These are phyloP conservation scores for Ustilago cynodontis DNA, from an alignment of 1,284 basidiomycete species.

Conservation along the genomic window DNA sequence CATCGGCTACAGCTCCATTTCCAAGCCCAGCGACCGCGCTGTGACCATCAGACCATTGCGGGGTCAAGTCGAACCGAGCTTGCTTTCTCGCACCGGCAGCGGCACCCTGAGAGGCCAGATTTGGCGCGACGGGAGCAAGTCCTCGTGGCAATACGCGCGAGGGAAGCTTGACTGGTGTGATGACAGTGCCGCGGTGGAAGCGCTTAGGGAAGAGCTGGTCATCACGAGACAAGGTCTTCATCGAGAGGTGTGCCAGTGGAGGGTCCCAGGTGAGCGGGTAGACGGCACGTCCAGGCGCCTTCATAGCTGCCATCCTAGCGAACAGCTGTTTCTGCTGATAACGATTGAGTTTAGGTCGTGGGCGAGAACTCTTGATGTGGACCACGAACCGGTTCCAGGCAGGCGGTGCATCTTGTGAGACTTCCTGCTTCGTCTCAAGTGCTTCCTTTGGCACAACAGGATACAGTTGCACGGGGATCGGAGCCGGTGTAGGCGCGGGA, in stretches of 20 bases:
- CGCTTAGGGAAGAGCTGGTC: constrained; percentile 63
- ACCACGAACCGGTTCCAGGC: constrained; percentile 62
- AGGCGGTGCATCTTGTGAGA: constrained; percentile 48
- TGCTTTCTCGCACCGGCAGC: constrained; percentile 33
- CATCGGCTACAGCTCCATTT: constrained; percentile 7
- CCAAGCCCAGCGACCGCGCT: constrained; percentile 1
- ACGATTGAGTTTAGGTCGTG: constrained; percentile 36
- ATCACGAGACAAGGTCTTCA: constrained; percentile 59
- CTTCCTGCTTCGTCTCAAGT: constrained; percentile 47
- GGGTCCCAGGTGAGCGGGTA: constrained; percentile 62
- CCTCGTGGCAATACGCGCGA: constrained; percentile 38
- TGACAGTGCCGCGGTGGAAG: constrained; percentile 56
- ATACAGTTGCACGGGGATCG: constrained; percentile 23
- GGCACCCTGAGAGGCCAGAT: constrained; percentile 6
- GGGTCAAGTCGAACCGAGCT: constrained; percentile 50
- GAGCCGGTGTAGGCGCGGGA: constrained; percentile 15
- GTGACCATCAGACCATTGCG: constrained; percentile 35
- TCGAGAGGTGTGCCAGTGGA: constrained; percentile 48
- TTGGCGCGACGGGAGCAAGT: constrained; percentile 28
- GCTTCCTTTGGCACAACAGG: constrained; percentile 45
- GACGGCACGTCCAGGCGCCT: constrained; percentile 35
- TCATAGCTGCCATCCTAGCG: constrained; percentile 41
- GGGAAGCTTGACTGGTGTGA: constrained; percentile 56
- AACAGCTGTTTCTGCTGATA: constrained; percentile 47
- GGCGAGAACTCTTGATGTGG: constrained; percentile 28